Conservation (phyloP, 75 land plant genomes). For the Picea glauca region DNA sequence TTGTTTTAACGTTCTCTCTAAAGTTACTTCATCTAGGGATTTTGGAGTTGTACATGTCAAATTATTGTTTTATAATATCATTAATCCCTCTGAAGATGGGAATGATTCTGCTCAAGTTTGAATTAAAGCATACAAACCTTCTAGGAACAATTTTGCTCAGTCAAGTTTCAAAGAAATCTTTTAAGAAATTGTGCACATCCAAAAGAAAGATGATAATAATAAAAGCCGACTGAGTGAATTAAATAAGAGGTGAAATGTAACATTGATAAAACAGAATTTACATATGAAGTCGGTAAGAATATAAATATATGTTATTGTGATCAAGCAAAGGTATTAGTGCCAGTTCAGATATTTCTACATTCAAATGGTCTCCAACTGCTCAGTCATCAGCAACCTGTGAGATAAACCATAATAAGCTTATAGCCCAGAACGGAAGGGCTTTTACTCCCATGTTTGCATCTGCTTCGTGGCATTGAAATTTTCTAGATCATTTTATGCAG, state of each 20-base stretch:
- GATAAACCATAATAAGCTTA: not conserved
- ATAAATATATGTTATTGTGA: not conserved
- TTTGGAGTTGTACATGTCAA: not conserved
- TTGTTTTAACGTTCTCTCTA: not conserved
- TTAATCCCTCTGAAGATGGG: too few relatives aligned
- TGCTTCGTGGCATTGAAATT: not conserved
- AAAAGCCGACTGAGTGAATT: not conserved
- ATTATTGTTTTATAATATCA: not conserved
- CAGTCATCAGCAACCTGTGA: not conserved
- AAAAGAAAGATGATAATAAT: not conserved
- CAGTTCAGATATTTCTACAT: not conserved
- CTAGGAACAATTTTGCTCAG: not conserved
- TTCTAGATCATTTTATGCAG: not conserved
- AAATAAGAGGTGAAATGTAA: not conserved
- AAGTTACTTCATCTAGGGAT: not conserved
- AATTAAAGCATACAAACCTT: not conserved
- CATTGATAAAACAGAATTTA: not conserved
- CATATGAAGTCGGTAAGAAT: not conserved
- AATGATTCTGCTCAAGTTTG: not conserved
- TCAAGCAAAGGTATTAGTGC: not conserved
- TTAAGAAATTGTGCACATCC: not conserved
- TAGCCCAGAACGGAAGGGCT: not conserved
- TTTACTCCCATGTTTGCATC: not conserved
- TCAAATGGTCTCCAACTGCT: not conserved
- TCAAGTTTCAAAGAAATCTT: not conserved